phyloP scores from a whole-genome alignment of 2,329 filamentous ascomycete species.

The Simplicillium sp. region DNA sequence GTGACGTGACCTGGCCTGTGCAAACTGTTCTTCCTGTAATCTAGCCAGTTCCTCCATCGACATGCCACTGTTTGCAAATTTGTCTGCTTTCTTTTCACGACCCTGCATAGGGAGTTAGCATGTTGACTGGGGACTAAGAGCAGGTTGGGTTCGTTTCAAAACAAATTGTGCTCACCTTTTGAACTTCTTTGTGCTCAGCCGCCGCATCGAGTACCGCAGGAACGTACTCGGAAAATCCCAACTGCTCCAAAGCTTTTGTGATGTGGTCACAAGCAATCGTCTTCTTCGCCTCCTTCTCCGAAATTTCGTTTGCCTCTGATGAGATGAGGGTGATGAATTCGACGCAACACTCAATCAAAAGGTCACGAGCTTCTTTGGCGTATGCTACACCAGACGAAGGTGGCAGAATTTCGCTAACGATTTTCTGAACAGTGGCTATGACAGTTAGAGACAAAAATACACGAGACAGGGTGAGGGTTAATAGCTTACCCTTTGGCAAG shows the following conservation, averaged over 20 bases:
- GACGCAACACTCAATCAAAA: slow-evolving; percentile 96
- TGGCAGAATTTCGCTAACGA: slow-evolving; percentile 88
- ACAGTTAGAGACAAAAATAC: neutral
- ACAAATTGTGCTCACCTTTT: slow-evolving; percentile 57
- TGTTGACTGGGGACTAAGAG: slow-evolving; percentile 16
- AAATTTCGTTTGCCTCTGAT: slow-evolving; percentile 98
- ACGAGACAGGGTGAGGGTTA: neutral
- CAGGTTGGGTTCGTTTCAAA: slow-evolving; percentile 42
- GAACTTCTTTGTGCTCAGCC: slow-evolving; percentile 81
- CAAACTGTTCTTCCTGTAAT: slow-evolving; percentile 87
- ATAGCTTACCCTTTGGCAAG: slow-evolving; percentile 49
- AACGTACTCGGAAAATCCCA: slow-evolving; percentile 90
- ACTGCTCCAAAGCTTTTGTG: slow-evolving; percentile 82
- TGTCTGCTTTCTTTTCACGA: slow-evolving; percentile 93
- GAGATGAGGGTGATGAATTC: slow-evolving; percentile 98
- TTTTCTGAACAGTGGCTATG: slow-evolving; percentile 64
- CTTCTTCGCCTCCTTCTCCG: slow-evolving; percentile 98
- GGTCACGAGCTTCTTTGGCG: slow-evolving; percentile 87
- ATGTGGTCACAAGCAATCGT: slow-evolving; percentile 98
- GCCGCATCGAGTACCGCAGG: slow-evolving; percentile 79
- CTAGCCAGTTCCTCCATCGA: slow-evolving; percentile 81
- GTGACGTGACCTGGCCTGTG: slow-evolving; percentile 48
- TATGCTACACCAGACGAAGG: slow-evolving; percentile 69
- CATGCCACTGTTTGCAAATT: slow-evolving; percentile 90
- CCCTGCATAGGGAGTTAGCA: slow-evolving; percentile 56